Percentiles rank a stretch among this genome's conserved stretches.
These are phyloP conservation scores for Hypoxylon rickii DNA, from an alignment of 495 filamentous ascomycete species.

Conservation along the genomic window DNA sequence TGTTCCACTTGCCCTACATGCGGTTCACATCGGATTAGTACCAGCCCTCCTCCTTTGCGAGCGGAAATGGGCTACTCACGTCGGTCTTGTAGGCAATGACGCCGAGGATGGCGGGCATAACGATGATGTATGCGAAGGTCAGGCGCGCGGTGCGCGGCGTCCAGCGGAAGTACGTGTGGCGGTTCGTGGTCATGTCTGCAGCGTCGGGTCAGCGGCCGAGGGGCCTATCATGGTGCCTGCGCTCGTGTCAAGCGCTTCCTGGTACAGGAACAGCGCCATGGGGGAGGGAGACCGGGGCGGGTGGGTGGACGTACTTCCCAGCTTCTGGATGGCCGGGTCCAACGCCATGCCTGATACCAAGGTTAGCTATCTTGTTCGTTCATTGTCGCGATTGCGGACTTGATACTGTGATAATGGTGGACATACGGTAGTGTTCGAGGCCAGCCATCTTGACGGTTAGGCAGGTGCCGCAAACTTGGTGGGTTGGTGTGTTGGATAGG, in stretches of 20 bases:
- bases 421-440: slow-evolving; percentile 49
- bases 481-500: background rate
- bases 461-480: slow-evolving; percentile 21
- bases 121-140: slow-evolving; percentile 71
- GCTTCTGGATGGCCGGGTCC: slow-evolving; percentile 80
- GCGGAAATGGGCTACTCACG: slow-evolving; percentile 58
- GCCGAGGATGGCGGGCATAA: slow-evolving; percentile 70
- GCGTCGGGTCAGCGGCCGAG: background rate
- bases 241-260: too few species aligned
- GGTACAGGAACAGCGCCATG: too few species aligned
- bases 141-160: slow-evolving; percentile 79
- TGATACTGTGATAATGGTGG: too few species aligned
- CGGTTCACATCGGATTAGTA: background rate
- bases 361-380: slow-evolving; percentile 32
- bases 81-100: slow-evolving; percentile 77
- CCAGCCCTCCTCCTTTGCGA: background rate
- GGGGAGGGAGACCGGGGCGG: too few species aligned
- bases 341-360: slow-evolving; percentile 56
- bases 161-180: slow-evolving; percentile 95
- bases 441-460: slow-evolving; percentile 47
- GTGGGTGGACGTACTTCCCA: slow-evolving; percentile 63
- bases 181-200: slow-evolving; percentile 80
- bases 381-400: slow-evolving; percentile 6
- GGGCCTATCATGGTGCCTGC: too few species aligned
- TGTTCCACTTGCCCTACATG: slow-evolving; percentile 77